These are phyloP conservation scores for Metschnikowia borealis DNA, from an alignment of 805 yeast species.

Conservation along the genomic window DNA sequence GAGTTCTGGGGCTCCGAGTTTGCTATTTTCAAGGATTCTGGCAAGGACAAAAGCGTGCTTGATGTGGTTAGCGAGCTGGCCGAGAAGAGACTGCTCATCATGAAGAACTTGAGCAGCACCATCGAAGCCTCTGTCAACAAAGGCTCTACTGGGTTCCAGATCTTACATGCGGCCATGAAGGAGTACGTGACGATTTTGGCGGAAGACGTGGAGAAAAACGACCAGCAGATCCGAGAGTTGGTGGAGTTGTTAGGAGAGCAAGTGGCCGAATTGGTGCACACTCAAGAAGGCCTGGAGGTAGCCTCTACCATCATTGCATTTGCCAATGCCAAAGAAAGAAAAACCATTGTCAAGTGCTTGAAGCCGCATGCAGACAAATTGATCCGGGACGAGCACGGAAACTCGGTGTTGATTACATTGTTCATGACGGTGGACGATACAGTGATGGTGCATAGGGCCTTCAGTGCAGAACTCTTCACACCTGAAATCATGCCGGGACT, in stretches of 20 bases:
- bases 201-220: conserved; percentile 39
- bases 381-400: conserved; percentile 83
- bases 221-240: conserved; percentile 69
- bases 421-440: conserved; percentile 93
- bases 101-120: conserved; percentile 74
- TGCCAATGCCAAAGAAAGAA: conserved; percentile 92
- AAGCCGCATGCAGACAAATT: conserved; percentile 73
- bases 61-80: conserved; percentile 65
- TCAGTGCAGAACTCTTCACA: conserved; percentile 51
- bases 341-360: conserved; percentile 64
- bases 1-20: conserved; percentile 97
- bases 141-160: conserved; percentile 94
- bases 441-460: conserved; percentile 70
- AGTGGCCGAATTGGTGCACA: conserved; percentile 91
- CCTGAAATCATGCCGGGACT: conserved; percentile 51
- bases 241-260: conserved; percentile 82
- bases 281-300: conserved; percentile 90
- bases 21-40: conserved; percentile 81
- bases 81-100: conserved; percentile 74
- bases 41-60: conserved; percentile 55
- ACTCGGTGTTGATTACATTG: conserved; percentile 69
- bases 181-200: conserved; percentile 76
- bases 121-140: conserved; percentile 88
- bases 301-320: conserved; percentile 76
- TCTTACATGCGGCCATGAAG: conserved; percentile 92